Conservation (phyloP, 1,139 yeast species). For the Blastobotrys niveus region DNA sequence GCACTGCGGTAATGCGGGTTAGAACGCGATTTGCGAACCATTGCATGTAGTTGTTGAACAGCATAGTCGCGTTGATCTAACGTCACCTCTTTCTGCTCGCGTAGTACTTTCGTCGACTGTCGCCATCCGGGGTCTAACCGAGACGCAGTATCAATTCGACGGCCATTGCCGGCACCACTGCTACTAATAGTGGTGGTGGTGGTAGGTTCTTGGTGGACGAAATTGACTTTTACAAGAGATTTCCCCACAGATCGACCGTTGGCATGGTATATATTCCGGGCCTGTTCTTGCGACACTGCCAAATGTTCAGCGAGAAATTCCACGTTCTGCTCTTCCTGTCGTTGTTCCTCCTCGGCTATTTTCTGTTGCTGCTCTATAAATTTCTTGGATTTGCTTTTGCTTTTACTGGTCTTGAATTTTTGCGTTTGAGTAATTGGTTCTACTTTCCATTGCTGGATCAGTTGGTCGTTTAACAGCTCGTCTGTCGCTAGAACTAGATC, state of each 20-base stretch:
- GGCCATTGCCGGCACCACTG: neutral
- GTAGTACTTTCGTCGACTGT: too few relatives aligned
- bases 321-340: neutral
- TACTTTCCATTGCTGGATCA: conserved; percentile 17
- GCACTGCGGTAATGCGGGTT: conserved; percentile 28
- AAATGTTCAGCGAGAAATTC: conserved; percentile 13
- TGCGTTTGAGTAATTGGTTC: conserved; percentile 11
- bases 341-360: neutral
- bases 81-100: neutral
- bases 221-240: conserved; percentile 1
- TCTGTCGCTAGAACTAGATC: conserved; percentile 26
- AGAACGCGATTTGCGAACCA: conserved; percentile 23
- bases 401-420: neutral
- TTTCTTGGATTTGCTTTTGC: neutral
- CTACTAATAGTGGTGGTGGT: neutral
- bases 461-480: conserved; percentile 23
- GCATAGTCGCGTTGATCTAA: conserved; percentile 6
- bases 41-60: conserved; percentile 14
- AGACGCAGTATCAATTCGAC: neutral
- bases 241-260: conserved; percentile 14
- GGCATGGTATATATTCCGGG: conserved; percentile 10
- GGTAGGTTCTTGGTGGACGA: neutral
- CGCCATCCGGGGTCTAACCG: too few relatives aligned
- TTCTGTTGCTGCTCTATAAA: neutral
- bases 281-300: conserved; percentile 9